These are phyloP conservation scores for Colletotrichum eleusines DNA, from an alignment of 2,329 filamentous ascomycete genomes.

Conservation along the genomic window DNA sequence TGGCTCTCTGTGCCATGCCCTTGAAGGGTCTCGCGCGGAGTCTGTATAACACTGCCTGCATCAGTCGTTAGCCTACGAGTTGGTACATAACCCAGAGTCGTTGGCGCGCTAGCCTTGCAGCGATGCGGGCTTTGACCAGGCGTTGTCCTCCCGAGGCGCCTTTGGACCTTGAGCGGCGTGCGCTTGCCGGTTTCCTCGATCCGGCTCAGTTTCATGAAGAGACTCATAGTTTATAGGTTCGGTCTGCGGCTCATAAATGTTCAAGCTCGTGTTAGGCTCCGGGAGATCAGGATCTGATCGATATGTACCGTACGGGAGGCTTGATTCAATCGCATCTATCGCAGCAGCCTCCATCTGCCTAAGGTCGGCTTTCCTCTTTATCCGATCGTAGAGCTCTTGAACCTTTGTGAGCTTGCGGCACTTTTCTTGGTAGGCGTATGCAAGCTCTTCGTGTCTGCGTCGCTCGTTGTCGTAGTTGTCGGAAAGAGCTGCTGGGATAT, in stretches of 20 bases:
- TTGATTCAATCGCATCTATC: constrained; percentile 51
- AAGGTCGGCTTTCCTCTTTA: constrained; percentile 67
- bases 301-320: background rate
- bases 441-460: constrained; percentile 79
- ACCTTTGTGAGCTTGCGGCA: constrained; percentile 75
- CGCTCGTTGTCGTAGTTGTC: constrained; percentile 72
- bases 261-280: background rate
- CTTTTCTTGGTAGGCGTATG: constrained; percentile 76
- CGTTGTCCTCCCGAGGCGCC: background rate
- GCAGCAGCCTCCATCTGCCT: constrained; percentile 68
- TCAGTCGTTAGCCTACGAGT: background rate
- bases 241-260: constrained; percentile 15
- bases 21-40: constrained; percentile 44
- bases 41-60: constrained; percentile 49
- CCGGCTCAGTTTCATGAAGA: background rate
- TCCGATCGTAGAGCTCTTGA: constrained; percentile 73
- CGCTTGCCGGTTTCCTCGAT: background rate
- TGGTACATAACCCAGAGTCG: no score
- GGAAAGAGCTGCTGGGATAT: constrained; percentile 60
- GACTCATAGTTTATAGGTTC: background rate
- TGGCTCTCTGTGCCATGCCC: constrained; percentile 49
- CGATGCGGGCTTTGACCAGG: constrained; percentile 32
- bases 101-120: constrained; percentile 42
- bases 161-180: background rate
- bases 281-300: background rate